A percentile compares a stretch with the other conserved stretches of the same genome.
Conservation (phyloP, 306 rosid genomes). For the Trifolium dubium region DNA sequence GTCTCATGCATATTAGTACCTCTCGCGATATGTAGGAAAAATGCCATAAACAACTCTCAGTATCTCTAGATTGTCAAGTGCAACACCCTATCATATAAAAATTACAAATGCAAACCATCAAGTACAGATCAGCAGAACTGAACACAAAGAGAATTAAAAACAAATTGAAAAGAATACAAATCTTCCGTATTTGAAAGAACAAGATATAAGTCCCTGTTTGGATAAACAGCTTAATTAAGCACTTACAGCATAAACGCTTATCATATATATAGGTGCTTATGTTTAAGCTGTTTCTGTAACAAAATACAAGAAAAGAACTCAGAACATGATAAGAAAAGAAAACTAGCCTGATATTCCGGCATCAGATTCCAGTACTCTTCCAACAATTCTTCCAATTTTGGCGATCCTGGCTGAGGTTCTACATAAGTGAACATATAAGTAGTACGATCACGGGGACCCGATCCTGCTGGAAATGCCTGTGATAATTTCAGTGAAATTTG, state of each 20-base stretch:
- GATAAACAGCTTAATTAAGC: background rate
- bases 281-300: background rate
- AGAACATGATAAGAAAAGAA: conserved; percentile 28
- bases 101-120: conserved; percentile 29
- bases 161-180: background rate
- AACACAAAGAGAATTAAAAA: conserved; percentile 1
- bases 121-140: conserved; percentile 16
- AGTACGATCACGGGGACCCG: conserved; percentile 90
- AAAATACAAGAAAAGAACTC: background rate
- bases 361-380: conserved; percentile 88
- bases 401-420: conserved; percentile 85
- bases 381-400: conserved; percentile 76
- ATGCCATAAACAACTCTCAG: conserved; percentile 81
- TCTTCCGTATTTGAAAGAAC: too few species aligned
- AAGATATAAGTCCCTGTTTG: background rate
- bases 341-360: conserved; percentile 89
- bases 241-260: background rate
- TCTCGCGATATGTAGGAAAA: conserved; percentile 84
- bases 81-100: conserved; percentile 66
- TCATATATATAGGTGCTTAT: background rate
- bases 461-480: conserved; percentile 97
- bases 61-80: conserved; percentile 81
- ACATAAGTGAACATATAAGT: conserved; percentile 92
- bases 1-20: conserved; percentile 54
- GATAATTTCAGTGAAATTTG: conserved; percentile 44